Conservation (phyloP, 1,139 yeast species). For the Kurtzmaniella quercitrusa region DNA sequence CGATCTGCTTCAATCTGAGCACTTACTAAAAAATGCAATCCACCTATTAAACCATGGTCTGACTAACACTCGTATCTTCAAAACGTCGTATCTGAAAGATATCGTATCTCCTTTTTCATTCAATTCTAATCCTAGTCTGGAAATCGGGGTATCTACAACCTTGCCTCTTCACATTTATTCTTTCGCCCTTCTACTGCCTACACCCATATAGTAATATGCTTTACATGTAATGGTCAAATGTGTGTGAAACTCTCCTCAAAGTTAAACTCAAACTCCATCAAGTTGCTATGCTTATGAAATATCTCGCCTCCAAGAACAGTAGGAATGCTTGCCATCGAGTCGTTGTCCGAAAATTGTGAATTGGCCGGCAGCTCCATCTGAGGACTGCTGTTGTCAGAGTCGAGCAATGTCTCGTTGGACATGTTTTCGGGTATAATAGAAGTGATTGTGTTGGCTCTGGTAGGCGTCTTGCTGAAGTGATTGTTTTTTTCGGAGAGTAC, state of each 20-base stretch:
- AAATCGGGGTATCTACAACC: no score
- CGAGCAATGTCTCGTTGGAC: conserved; percentile 17
- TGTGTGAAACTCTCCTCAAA: not conserved
- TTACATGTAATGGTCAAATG: not conserved
- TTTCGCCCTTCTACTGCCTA: no score
- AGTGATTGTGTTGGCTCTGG: conserved; percentile 2
- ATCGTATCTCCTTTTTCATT: no score
- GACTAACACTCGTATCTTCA: no score
- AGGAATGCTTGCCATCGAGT: conserved; percentile 5
- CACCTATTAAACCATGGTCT: no score
- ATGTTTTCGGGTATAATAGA: conserved; percentile 8
- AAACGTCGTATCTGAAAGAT: no score
- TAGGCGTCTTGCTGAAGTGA: not conserved
- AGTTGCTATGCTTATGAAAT: not conserved
- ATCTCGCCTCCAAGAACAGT: conserved; percentile 4
- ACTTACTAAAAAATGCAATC: no score
- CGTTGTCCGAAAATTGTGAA: conserved; percentile 6
- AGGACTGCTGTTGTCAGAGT: conserved; percentile 5
- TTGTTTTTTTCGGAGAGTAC: not conserved
- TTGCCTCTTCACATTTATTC: no score
- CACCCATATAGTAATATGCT: not conserved
- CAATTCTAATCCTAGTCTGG: no score
- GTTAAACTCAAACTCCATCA: not conserved
- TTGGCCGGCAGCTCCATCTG: not conserved
- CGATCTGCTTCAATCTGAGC: no score